Evolutionary conservation across 495 filamentous ascomycete genomes (phyloP).

Genomic region (Penicillium paradoxum): DNA sequence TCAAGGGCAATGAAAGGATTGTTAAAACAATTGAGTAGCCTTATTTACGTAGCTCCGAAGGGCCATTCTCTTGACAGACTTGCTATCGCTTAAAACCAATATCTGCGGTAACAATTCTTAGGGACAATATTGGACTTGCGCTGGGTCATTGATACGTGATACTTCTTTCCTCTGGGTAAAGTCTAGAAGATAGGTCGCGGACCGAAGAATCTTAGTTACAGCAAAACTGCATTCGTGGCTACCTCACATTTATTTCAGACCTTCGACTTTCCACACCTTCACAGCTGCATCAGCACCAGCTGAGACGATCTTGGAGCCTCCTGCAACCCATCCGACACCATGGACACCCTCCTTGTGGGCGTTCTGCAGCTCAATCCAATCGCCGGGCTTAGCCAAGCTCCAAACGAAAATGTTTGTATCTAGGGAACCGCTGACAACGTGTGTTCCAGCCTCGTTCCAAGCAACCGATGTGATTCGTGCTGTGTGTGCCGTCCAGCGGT

Average conservation of each 20-base stretch:
- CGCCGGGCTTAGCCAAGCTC: conserved; percentile 79
- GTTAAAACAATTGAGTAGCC: too few species aligned
- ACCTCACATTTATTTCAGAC: conserved; percentile 41
- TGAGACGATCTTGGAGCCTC: conserved; percentile 64
- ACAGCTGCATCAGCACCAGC: conserved; percentile 83
- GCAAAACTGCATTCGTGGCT: not conserved
- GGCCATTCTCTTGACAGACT: too few species aligned
- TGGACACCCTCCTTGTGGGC: conserved; percentile 95
- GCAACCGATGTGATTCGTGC: conserved; percentile 75
- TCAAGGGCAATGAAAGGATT: too few species aligned
- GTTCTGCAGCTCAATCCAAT: conserved; percentile 69
- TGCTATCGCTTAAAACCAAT: too few species aligned
- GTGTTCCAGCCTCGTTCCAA: conserved; percentile 72
- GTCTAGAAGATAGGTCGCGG: too few species aligned
- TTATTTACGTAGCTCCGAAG: too few species aligned
- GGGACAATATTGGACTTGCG: too few species aligned
- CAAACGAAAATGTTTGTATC: conserved; percentile 92
- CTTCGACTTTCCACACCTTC: conserved; percentile 81
- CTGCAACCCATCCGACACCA: conserved; percentile 77
- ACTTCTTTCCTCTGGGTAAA: too few species aligned
- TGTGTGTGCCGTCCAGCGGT: conserved; percentile 88
- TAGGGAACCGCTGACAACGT: conserved; percentile 76
- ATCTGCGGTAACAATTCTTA: too few species aligned
- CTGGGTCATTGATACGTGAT: too few species aligned
- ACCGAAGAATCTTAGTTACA: too few species aligned